Evolutionary conservation across 768 basidiomycete genomes (phyloP).

Genomic region (Calocybe gangraenosa): DNA sequence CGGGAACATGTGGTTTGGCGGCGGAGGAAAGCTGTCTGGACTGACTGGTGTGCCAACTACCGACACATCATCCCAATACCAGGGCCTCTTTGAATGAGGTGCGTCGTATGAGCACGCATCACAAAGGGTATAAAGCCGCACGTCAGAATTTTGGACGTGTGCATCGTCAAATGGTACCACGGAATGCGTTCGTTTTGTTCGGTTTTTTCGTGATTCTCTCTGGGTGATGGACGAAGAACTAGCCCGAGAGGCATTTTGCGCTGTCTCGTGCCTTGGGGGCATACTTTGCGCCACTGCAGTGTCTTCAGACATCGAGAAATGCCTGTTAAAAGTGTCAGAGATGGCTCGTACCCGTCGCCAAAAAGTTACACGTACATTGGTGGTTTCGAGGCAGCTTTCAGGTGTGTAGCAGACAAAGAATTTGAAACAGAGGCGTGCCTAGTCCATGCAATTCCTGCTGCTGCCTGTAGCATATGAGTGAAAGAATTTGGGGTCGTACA

Average conservation of each 20-base stretch:
- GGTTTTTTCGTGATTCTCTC: neutral
- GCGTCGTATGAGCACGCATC: slow-evolving; percentile 16
- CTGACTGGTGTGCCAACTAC: slow-evolving; percentile 9
- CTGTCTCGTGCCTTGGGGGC: neutral
- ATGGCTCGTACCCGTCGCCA: neutral
- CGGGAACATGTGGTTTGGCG: slow-evolving; percentile 16
- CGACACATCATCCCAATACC: slow-evolving; percentile 11
- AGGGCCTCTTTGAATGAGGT: neutral
- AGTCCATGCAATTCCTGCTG: slow-evolving; percentile 48
- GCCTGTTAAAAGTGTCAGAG: slow-evolving; percentile 2
- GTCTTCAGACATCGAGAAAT: neutral
- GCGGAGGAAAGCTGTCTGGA: neutral
- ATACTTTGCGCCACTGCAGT: slow-evolving; percentile 1
- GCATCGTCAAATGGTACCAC: slow-evolving; percentile 17
- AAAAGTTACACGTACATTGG: slow-evolving; percentile 3
- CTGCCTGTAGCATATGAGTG: slow-evolving; percentile 38
- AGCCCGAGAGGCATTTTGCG: neutral
- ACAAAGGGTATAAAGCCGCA: slow-evolving; percentile 18
- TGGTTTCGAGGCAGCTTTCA: neutral
- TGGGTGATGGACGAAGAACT: neutral
- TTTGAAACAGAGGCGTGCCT: slow-evolving; percentile 13
- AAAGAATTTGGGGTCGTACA: slow-evolving; percentile 27
- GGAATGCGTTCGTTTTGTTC: neutral
- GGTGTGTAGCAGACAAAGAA: too few species aligned
- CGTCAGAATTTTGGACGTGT: slow-evolving; percentile 21